Percentiles rank a stretch among this genome's conserved stretches.
Evolutionary conservation across 148 eudicot genomes (phyloP).

Genomic region (Fallopia convolvulus): DNA sequence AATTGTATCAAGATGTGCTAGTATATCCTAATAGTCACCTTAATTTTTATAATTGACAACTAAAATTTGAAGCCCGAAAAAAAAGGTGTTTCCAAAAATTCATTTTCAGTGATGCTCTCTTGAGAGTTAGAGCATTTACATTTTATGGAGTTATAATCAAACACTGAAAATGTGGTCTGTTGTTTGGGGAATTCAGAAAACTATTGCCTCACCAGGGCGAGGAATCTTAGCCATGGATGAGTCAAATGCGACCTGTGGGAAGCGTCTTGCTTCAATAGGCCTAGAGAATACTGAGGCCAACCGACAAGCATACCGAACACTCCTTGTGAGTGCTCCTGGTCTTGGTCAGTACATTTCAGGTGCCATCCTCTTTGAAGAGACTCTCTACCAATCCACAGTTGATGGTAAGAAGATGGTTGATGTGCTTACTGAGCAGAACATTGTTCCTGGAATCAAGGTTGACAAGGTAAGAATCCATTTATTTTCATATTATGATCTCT

Average conservation of each 20-base stretch:
- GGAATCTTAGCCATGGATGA: conserved; percentile 95
- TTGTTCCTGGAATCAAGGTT: conserved; percentile 85
- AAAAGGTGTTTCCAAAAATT: too few relatives aligned
- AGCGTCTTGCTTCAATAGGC: conserved; percentile 78
- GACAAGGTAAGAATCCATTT: conserved; percentile 50
- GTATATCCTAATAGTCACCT: too few relatives aligned
- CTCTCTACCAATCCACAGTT: conserved; percentile 80
- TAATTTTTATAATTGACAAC: too few relatives aligned
- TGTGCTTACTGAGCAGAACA: conserved; percentile 63
- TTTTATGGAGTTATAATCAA: too few relatives aligned
- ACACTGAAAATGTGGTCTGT: not conserved
- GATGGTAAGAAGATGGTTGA: conserved; percentile 83
- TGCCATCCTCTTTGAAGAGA: conserved; percentile 89
- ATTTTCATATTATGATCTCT: not conserved
- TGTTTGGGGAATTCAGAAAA: conserved; percentile 43
- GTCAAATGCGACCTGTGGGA: conserved; percentile 90
- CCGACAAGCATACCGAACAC: conserved; percentile 84
- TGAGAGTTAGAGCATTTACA: too few relatives aligned
- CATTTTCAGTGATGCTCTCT: too few relatives aligned
- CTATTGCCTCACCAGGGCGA: conserved; percentile 74
- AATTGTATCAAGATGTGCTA: not conserved
- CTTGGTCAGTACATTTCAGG: conserved; percentile 80
- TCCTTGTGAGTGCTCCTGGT: conserved; percentile 63
- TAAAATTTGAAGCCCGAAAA: too few relatives aligned
- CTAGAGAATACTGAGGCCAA: conserved; percentile 94